These are phyloP conservation scores for Citrus sp. DNA, from an alignment of 345 rosid genomes.

Conservation along the genomic window DNA sequence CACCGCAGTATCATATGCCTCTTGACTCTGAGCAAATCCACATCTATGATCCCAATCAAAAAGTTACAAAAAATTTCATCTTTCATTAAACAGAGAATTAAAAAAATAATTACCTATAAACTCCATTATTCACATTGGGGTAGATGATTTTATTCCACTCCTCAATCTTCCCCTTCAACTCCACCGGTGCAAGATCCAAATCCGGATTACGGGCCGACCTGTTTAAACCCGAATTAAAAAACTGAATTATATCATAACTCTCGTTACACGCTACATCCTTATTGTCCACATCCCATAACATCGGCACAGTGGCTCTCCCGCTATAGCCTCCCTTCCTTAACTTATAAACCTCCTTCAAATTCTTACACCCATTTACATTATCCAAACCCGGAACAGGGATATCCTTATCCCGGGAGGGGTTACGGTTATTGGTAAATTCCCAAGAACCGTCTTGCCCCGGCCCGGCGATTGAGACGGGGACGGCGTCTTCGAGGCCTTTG, in stretches of 20 bases:
- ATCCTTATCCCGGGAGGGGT: constrained; percentile 16
- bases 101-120: constrained; percentile 50
- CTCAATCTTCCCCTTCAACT: constrained; percentile 47
- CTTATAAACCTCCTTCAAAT: constrained; percentile 65
- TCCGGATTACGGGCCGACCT: constrained; percentile 42
- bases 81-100: neutral
- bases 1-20: constrained; percentile 73
- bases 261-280: constrained; percentile 74
- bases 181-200: constrained; percentile 58
- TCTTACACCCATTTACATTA: constrained; percentile 52
- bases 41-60: constrained; percentile 38
- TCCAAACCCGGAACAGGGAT: constrained; percentile 57
- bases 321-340: constrained; percentile 57
- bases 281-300: constrained; percentile 67
- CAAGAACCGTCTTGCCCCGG: constrained; percentile 85
- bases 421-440: constrained; percentile 44
- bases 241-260: constrained; percentile 70
- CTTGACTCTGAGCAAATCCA: constrained; percentile 90
- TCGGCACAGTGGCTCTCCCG: constrained; percentile 80
- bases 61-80: neutral
- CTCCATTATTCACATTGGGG: constrained; percentile 79
- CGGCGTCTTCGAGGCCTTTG: constrained; percentile 68
- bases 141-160: constrained; percentile 73
- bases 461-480: constrained; percentile 64
- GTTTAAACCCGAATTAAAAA: constrained; percentile 67